Conservation (phyloP, 1,284 basidiomycete species). For the Retiboletus fuscus region DNA sequence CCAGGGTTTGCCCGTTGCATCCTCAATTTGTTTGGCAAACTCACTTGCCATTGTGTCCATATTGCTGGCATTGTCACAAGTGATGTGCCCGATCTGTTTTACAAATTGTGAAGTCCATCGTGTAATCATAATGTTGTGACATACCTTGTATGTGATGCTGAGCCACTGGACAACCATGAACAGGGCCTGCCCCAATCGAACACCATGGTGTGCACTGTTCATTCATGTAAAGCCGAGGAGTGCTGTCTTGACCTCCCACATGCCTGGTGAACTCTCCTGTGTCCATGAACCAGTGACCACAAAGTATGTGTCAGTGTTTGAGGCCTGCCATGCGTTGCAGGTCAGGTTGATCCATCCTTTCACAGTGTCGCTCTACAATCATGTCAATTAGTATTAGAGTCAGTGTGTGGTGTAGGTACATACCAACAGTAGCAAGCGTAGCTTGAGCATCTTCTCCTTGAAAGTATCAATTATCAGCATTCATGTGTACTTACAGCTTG, state of each 20-base stretch:
- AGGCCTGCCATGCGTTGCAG: slow-evolving; percentile 38
- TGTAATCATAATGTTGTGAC: too few relatives aligned
- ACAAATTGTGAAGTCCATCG: not conserved
- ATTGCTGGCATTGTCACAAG: slow-evolving; percentile 2
- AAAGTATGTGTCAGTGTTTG: slow-evolving; percentile 33
- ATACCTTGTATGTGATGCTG: slow-evolving; percentile 8
- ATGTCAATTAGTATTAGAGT: not conserved
- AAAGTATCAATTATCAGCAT: not conserved
- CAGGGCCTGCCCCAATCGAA: not conserved
- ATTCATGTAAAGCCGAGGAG: slow-evolving; percentile 20
- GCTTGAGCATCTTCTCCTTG: not conserved
- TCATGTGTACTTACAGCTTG: not conserved
- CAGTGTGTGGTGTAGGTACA: not conserved
- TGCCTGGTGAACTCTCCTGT: slow-evolving; percentile 13
- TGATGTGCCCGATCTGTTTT: not conserved
- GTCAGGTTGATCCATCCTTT: slow-evolving; percentile 22
- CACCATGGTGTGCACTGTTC: slow-evolving; percentile 21
- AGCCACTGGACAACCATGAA: not conserved
- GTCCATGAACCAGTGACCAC: slow-evolving; percentile 35
- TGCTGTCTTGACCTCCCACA: slow-evolving; percentile 23
- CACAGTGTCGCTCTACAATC: not conserved
- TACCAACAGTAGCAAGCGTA: not conserved
- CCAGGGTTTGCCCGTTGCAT: not conserved
- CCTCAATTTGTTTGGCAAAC: not conserved
- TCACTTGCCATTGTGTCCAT: not conserved